phyloP scores from a whole-genome alignment of 768 basidiomycete species.

The Chalciporus chontae region DNA sequence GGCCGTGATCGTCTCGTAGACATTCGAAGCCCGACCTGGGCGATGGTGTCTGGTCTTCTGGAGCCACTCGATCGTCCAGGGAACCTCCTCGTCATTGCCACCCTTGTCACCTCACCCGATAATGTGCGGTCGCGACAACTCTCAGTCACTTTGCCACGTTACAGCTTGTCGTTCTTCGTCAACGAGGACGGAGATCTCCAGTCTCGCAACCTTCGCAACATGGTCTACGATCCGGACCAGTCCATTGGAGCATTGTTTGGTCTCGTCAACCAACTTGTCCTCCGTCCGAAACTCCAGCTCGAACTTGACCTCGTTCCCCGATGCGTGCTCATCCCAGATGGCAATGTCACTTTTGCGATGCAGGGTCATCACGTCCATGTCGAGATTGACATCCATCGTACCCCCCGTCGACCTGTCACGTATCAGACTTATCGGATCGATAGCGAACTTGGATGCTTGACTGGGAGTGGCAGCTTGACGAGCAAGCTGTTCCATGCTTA shows the following conservation, averaged over 20 bases:
- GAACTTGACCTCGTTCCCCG: no score
- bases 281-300: no score
- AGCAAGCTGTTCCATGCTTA: slow-evolving; percentile 36
- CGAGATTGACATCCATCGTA: no score
- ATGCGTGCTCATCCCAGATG: no score
- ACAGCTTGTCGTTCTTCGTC: slow-evolving; percentile 37
- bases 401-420: no score
- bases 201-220: slow-evolving; percentile 36
- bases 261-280: no score
- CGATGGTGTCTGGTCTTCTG: slow-evolving; percentile 17
- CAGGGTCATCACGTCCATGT: no score
- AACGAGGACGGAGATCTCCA: slow-evolving; percentile 31
- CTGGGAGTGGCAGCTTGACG: slow-evolving; percentile 19
- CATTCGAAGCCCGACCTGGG: slow-evolving; percentile 22
- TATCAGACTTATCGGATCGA: no score
- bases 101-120: background rate
- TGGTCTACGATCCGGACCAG: slow-evolving; percentile 26
- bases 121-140: slow-evolving; percentile 6
- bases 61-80: slow-evolving; percentile 6
- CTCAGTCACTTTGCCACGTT: slow-evolving; percentile 35
- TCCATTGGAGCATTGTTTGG: no score
- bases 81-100: slow-evolving; percentile 18
- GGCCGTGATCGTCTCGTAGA: slow-evolving; percentile 16
- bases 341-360: no score
- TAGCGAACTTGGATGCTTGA: background rate